Evolutionary conservation across 345 rosid genomes (phyloP), one percentile per base, ranked within the genome.

Genomic region (Eucalyptus curtisii): DNA sequence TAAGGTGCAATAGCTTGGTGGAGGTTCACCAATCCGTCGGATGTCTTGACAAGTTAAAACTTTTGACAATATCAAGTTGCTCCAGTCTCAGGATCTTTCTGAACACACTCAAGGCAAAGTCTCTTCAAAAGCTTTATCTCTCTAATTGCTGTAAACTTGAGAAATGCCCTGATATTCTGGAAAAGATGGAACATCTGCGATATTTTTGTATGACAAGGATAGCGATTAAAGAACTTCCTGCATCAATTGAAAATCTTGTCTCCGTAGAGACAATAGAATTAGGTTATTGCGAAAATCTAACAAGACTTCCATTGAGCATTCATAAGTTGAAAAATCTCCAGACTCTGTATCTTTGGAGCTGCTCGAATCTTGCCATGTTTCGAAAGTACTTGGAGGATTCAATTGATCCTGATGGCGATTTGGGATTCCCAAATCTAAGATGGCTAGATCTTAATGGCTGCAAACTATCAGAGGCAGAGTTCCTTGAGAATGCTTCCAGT

Each of bases 311-410:
- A 47, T 47, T 1, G 48, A 47, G 13, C 48, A 47, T 47, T 47
- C 48, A 10, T 47, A 47, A 47, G 48, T 47, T 47, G 48, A 10
- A 47, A 47, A 47, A 47, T 47, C 48, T 47, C 13, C 4, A 47
- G 48, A 10, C 13, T 47, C 13, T 47, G 25, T 2, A 20, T 8
- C 3, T 53, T 8, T 3, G 0, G 0, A 0, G 1, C 2, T 68
- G 42, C 80, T 68, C 80, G 2, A 68, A 31, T 68, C 17, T 68
- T 15, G 42, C 17, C 80, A 31, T 13, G 49, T 42, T 42, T 42
- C 42, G 6, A 5, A 42, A 42, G 8, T 1, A 61, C 37, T 13
- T 14, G 71, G 7, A 13, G 71, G 71, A 61, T 61, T 13, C 17
- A 30, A 61, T 3, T 2, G 17, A 30, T 13, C 9, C 3, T 6